Conservation (phyloP, 352 stramenopile genomes). For the Hyaloperonospora arabidopsidis region DNA sequence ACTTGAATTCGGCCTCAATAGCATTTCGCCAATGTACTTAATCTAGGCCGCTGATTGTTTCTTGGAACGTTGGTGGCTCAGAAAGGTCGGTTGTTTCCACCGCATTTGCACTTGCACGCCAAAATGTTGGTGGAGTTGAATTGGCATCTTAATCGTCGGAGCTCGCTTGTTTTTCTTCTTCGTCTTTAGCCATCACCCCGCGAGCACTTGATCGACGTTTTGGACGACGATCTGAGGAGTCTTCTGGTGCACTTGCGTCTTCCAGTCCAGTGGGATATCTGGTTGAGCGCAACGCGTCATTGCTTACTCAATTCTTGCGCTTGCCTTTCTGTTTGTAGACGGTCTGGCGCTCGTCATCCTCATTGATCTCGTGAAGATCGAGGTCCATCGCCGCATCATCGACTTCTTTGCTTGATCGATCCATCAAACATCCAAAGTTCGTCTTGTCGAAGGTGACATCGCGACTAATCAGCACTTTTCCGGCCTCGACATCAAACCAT, state of each 20-base stretch:
- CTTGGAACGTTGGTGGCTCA: neutral
- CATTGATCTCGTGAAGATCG: neutral
- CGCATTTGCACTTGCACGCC: neutral
- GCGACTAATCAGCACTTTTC: neutral
- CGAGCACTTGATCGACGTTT: too few relatives aligned
- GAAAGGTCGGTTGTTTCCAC: neutral
- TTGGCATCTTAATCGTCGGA: neutral
- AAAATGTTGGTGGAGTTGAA: neutral
- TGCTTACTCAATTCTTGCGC: neutral
- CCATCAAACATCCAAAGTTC: neutral
- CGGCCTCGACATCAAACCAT: neutral
- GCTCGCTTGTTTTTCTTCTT: neutral
- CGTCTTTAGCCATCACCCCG: too few relatives aligned
- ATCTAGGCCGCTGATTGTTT: neutral
- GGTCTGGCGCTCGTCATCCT: neutral
- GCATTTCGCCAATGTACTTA: neutral
- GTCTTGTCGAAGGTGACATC: neutral
- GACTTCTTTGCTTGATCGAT: neutral
- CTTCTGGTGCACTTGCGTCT: neutral
- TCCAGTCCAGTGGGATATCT: neutral
- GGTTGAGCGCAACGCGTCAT: neutral
- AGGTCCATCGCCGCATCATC: neutral
- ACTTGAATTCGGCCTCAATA: neutral
- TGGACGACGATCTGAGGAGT: neutral
- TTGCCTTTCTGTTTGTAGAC: neutral